Evolutionary conservation across 257 asterid genomes (phyloP).

Genomic region (Solanum appendiculatum): DNA sequence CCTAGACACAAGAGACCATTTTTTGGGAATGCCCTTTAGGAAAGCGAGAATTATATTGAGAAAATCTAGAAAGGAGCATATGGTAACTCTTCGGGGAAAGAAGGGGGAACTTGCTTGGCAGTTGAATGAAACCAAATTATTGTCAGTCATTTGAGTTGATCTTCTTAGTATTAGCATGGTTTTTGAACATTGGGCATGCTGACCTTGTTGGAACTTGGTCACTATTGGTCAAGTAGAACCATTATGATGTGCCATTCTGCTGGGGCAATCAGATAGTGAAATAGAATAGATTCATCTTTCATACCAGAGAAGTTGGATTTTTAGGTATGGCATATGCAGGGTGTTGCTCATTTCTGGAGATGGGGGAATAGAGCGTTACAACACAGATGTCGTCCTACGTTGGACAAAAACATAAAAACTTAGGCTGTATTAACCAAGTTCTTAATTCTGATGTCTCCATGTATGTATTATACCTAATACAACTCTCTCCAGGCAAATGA

Average conservation of each 20-base stretch:
- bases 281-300: background rate
- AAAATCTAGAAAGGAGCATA: background rate
- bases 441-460: background rate
- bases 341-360: background rate
- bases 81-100: background rate
- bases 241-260: background rate
- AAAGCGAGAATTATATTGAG: background rate
- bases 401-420: background rate
- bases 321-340: background rate
- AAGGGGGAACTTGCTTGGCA: background rate
- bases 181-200: background rate
- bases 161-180: background rate
- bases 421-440: background rate
- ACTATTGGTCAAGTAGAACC: background rate
- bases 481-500: background rate
- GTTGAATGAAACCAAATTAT: background rate
- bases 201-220: background rate
- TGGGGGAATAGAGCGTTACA: background rate
- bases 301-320: background rate
- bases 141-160: background rate
- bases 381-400: background rate
- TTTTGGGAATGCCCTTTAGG: background rate
- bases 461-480: background rate
- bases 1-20: background rate
- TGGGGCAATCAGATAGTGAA: background rate